Evolutionary conservation across 176 grass and related monocot genomes (phyloP).

Genomic region (Areca catechu): DNA sequence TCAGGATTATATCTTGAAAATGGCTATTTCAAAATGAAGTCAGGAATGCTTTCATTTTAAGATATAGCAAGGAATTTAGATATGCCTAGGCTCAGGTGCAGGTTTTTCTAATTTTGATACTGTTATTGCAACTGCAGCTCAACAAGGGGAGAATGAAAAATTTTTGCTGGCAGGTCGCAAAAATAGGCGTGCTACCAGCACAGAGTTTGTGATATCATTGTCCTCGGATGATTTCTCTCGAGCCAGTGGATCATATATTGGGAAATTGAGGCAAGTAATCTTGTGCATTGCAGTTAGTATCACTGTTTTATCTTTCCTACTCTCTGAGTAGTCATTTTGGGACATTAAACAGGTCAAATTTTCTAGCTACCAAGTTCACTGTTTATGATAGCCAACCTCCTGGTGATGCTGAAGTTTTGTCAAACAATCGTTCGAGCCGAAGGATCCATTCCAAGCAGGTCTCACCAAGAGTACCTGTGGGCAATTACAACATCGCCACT

Average conservation of each 20-base stretch:
- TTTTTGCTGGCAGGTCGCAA: too few species aligned
- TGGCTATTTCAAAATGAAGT: too few species aligned
- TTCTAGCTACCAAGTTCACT: constrained; percentile 79
- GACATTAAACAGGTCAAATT: constrained; percentile 68
- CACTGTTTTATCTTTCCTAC: not conserved
- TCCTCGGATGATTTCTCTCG: constrained; percentile 74
- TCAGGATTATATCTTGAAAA: too few species aligned
- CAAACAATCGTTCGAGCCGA: constrained; percentile 51
- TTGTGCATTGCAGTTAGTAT: not conserved
- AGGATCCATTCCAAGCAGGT: constrained; percentile 85
- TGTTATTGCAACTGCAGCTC: constrained; percentile 37
- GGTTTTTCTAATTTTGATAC: too few species aligned
- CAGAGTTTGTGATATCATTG: constrained; percentile 81
- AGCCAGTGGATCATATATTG: constrained; percentile 83
- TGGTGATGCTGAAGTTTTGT: constrained; percentile 33
- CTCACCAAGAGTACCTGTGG: constrained; percentile 72
- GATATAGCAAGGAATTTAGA: too few species aligned
- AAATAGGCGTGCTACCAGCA: too few species aligned
- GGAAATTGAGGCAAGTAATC: constrained; percentile 76
- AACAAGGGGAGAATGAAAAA: constrained; percentile 80
- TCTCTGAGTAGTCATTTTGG: constrained; percentile 6
- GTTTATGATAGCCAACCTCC: constrained; percentile 92
- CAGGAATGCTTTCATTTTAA: too few species aligned
- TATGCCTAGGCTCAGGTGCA: too few species aligned
- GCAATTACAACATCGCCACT: constrained; percentile 75